A percentile compares a stretch with the other conserved stretches of the same genome.
These are phyloP conservation scores for Kazachstania kunashirensis DNA, from an alignment of 805 yeast species.

Conservation along the genomic window DNA sequence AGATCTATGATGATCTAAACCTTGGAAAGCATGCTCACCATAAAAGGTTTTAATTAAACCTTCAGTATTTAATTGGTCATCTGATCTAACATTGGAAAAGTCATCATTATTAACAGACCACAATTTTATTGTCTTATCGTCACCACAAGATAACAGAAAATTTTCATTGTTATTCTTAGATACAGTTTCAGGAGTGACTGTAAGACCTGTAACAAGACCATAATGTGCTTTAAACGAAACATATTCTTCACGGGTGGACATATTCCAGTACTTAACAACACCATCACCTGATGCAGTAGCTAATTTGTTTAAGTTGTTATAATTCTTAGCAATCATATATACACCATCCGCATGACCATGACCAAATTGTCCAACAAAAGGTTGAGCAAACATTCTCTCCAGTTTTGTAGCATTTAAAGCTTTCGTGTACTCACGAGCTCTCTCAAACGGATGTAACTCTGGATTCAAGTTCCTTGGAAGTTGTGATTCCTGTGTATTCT, in stretches of 20 bases:
- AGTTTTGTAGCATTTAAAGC: conserved; percentile 91
- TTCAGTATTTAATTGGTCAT: conserved; percentile 26
- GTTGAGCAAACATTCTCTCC: conserved; percentile 96
- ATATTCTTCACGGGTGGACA: conserved; percentile 66
- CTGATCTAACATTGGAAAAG: conserved; percentile 29
- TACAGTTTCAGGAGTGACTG: conserved; percentile 47
- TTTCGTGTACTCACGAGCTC: conserved; percentile 92
- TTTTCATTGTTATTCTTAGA: conserved; percentile 28
- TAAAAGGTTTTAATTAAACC: conserved; percentile 60
- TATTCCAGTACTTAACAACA: conserved; percentile 85
- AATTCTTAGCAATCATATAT: conserved; percentile 75
- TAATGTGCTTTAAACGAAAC: conserved; percentile 80
- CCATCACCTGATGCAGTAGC: conserved; percentile 97
- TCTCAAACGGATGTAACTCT: conserved; percentile 90
- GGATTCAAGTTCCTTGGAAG: conserved; percentile 87
- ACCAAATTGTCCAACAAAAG: conserved; percentile 91
- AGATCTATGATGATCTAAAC: conserved; percentile 75
- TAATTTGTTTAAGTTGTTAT: conserved; percentile 53
- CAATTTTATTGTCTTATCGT: conserved; percentile 78
- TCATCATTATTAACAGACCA: conserved; percentile 67
- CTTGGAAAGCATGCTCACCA: conserved; percentile 76
- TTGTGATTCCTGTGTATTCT: conserved; percentile 80
- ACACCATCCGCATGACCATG: conserved; percentile 93
- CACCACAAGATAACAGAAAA: conserved; percentile 72
- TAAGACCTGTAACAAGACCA: conserved; percentile 79